A percentile compares a stretch with the other conserved stretches of the same genome.
Evolutionary conservation across 2,329 filamentous ascomycete genomes (phyloP).

Genomic region (Laburnicola sp.): DNA sequence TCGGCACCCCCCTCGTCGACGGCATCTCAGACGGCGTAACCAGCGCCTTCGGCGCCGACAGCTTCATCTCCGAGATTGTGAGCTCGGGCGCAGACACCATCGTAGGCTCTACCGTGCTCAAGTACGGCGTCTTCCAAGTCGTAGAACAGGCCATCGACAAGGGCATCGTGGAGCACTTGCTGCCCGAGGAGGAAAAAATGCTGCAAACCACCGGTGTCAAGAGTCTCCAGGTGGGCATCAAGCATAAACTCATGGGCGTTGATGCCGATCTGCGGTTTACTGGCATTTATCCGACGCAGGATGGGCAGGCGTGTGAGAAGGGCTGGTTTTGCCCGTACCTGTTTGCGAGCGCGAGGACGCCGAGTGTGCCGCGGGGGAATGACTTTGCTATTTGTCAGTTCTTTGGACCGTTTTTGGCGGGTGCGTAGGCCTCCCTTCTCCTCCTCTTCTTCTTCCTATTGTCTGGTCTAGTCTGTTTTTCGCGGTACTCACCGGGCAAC

Average conservation of each 20-base stretch:
- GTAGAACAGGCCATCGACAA: constrained; percentile 48
- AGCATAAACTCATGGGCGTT: constrained; percentile 48
- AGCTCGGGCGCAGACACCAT: constrained; percentile 36
- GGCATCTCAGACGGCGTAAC: constrained; percentile 33
- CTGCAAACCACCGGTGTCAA: constrained; percentile 41
- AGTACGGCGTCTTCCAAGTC: constrained; percentile 45
- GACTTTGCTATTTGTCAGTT: constrained; percentile 45
- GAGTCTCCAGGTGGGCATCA: constrained; percentile 43
- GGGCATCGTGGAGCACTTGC: constrained; percentile 43
- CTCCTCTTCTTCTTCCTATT: neutral
- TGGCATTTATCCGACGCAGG: constrained; percentile 27
- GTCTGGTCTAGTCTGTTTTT: too few relatives aligned
- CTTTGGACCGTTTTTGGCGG: constrained; percentile 43
- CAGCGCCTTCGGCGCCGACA: constrained; percentile 39
- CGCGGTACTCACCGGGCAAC: too few relatives aligned
- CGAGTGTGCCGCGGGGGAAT: constrained; percentile 33
- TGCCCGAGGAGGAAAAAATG: constrained; percentile 47
- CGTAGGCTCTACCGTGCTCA: constrained; percentile 30
- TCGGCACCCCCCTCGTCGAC: constrained; percentile 41
- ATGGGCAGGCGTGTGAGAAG: constrained; percentile 38
- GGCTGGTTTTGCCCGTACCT: constrained; percentile 47
- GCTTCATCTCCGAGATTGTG: constrained; percentile 41
- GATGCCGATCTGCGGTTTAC: constrained; percentile 43
- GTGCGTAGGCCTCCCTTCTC: constrained; percentile 19
- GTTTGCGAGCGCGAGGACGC: constrained; percentile 40